A percentile compares a stretch with the other conserved stretches of the same genome.
phyloP scores from a whole-genome alignment of 306 rosid species.

The Oemleria cerasiformis region DNA sequence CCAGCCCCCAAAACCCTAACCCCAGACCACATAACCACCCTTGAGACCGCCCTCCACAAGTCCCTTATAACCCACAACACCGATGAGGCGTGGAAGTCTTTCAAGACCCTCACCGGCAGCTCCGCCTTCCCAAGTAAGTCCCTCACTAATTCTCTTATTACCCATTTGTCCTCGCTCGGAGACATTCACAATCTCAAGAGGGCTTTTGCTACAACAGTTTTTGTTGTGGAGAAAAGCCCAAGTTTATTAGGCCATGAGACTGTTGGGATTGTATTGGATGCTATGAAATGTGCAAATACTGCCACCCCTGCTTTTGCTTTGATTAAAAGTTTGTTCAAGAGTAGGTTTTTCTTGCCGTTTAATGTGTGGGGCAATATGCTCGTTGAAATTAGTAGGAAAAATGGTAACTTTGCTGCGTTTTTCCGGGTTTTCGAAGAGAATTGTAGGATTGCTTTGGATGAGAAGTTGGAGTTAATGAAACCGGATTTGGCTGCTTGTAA shows the following conservation, averaged over 20 bases:
- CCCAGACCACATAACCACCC: conserved; percentile 32
- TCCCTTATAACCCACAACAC: conserved; percentile 54
- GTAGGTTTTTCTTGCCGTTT: conserved; percentile 65
- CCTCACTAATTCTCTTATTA: conserved; percentile 65
- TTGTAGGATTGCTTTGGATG: conserved; percentile 68
- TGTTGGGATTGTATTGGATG: conserved; percentile 42
- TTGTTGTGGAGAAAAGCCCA: conserved; percentile 57
- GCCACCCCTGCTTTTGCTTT: conserved; percentile 82
- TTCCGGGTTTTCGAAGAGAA: conserved; percentile 63
- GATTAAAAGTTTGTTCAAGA: conserved; percentile 62
- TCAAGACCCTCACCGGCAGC: conserved; percentile 66
- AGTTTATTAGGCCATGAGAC: conserved; percentile 43
- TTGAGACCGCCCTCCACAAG: conserved; percentile 63
- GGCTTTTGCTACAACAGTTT: conserved; percentile 70
- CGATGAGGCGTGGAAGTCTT: conserved; percentile 85
- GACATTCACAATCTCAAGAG: conserved; percentile 74
- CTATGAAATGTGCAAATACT: conserved; percentile 65
- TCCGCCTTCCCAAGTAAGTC: conserved; percentile 68
- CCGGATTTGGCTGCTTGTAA: conserved; percentile 79
- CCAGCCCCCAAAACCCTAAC: conserved; percentile 39
- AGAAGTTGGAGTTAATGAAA: conserved; percentile 64
- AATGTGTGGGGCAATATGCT: conserved; percentile 61
- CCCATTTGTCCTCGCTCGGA: conserved; percentile 60
- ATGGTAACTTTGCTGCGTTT: conserved; percentile 52
- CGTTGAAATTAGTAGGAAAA: conserved; percentile 55